phyloP scores from a whole-genome alignment of 306 rosid species.

The Bauhinia variegata region DNA sequence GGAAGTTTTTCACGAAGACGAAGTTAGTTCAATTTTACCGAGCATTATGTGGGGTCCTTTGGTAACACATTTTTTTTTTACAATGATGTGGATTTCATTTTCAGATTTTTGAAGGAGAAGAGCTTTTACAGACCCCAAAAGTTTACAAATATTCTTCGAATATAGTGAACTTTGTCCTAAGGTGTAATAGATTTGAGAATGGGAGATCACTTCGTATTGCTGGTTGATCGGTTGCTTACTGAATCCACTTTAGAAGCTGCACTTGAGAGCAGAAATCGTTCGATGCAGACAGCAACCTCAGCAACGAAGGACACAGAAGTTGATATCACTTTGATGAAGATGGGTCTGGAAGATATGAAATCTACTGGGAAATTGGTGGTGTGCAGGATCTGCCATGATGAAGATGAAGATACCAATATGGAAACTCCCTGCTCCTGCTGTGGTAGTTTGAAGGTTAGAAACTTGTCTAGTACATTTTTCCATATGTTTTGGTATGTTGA shows the following conservation, averaged over 20 bases:
- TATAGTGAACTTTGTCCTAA: slow-evolving; percentile 23
- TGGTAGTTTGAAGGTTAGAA: slow-evolving; percentile 88
- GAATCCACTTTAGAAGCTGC: slow-evolving; percentile 96
- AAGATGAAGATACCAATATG: slow-evolving; percentile 86
- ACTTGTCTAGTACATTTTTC: slow-evolving; percentile 12
- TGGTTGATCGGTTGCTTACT: slow-evolving; percentile 90
- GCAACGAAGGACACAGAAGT: slow-evolving; percentile 41
- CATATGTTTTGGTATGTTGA: slow-evolving; percentile 15
- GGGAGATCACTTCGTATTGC: slow-evolving; percentile 94
- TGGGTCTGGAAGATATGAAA: slow-evolving; percentile 42
- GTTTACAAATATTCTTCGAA: slow-evolving; percentile 24
- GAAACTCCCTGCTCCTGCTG: slow-evolving; percentile 96
- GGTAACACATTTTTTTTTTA: slow-evolving; percentile 33
- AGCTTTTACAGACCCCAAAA: slow-evolving; percentile 25
- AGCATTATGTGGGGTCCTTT: slow-evolving; percentile 1
- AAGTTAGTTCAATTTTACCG: slow-evolving; percentile 29
- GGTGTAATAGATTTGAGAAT: slow-evolving; percentile 44
- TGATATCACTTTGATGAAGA: slow-evolving; percentile 44
- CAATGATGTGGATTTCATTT: slow-evolving; percentile 22
- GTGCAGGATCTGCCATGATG: slow-evolving; percentile 97
- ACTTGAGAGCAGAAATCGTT: slow-evolving; percentile 68
- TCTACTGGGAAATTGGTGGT: slow-evolving; percentile 62
- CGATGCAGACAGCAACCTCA: slow-evolving; percentile 65
- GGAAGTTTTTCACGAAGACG: slow-evolving; percentile 44
- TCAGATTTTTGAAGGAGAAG: slow-evolving; percentile 42